phyloP scores from a whole-genome alignment of 352 stramenopile genomes.

The Phytophthora pluvialis region DNA sequence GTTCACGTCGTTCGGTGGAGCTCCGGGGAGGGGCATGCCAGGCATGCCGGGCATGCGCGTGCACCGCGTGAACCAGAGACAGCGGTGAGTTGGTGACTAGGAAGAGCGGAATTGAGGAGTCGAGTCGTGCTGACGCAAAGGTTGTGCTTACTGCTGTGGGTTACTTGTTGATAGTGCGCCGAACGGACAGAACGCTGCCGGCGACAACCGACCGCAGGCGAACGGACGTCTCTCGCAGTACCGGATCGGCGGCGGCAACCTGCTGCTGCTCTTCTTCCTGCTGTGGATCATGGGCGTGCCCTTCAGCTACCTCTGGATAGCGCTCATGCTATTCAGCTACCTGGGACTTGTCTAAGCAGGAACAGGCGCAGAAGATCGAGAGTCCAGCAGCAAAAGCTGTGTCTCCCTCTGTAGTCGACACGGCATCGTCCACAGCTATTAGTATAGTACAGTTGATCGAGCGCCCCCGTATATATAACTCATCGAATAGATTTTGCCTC shows the following conservation, averaged over 20 bases:
- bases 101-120: background rate
- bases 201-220: conserved; percentile 36
- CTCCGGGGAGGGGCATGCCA: conserved; percentile 47
- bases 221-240: conserved; percentile 58
- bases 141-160: too few species aligned
- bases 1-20: conserved; percentile 77
- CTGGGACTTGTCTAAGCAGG: conserved; percentile 61
- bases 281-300: conserved; percentile 86
- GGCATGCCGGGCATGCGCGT: conserved; percentile 61
- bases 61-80: conserved; percentile 56
- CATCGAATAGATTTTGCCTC: conserved; percentile 45
- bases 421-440: conserved; percentile 4
- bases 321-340: conserved; percentile 80
- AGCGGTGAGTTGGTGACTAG: conserved; percentile 40
- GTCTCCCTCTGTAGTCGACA: background rate
- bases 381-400: too few species aligned
- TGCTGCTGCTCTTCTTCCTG: conserved; percentile 77
- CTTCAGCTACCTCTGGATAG: conserved; percentile 82
- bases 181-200: conserved; percentile 28
- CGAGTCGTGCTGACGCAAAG: conserved; percentile 6
- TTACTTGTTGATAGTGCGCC: conserved; percentile 35
- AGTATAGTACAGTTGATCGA: conserved; percentile 21
- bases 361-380: background rate
- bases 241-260: conserved; percentile 72
- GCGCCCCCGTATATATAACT: conserved; percentile 44